Conservation (phyloP, 2,329 filamentous ascomycete species). For the Pyrenophora graminea region DNA sequence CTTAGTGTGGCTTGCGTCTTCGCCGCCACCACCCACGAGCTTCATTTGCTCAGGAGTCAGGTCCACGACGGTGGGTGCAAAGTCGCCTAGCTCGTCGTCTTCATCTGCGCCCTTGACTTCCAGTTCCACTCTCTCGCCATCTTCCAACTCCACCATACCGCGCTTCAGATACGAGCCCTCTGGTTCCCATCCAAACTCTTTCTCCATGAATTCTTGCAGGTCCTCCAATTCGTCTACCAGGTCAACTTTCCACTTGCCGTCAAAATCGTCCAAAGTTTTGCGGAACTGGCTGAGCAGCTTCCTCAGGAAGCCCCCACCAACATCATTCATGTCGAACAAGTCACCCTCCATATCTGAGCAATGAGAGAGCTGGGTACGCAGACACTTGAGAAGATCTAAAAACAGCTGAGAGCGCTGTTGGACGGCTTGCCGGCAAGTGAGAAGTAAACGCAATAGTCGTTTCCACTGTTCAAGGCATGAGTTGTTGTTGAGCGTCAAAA, state of each 20-base stretch:
- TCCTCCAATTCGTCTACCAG: conserved; percentile 60
- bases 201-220: conserved; percentile 59
- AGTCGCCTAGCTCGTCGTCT: conserved; percentile 67
- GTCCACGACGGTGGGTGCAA: conserved; percentile 65
- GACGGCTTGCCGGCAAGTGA: conserved; percentile 61
- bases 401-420: conserved; percentile 56
- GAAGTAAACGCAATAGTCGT: conserved; percentile 58
- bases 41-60: conserved; percentile 51
- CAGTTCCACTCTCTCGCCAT: conserved; percentile 66
- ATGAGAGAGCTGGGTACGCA: conserved; percentile 60
- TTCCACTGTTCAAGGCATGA: conserved; percentile 71
- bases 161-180: conserved; percentile 58
- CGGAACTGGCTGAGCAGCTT: conserved; percentile 59
- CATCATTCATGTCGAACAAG: conserved; percentile 62
- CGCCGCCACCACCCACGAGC: conserved; percentile 38
- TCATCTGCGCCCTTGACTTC: conserved; percentile 59
- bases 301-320: conserved; percentile 58
- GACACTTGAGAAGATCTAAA: conserved; percentile 53
- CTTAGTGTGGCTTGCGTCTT: conserved; percentile 15
- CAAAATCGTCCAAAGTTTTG: conserved; percentile 55
- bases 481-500: conserved; percentile 67
- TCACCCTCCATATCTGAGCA: conserved; percentile 64
- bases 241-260: conserved; percentile 46
- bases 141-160: conserved; percentile 64
- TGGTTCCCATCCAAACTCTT: conserved; percentile 63